A percentile compares a stretch with the other conserved stretches of the same genome.
These are phyloP conservation scores for Cyclotella sp. DNA, from an alignment of 108 stramenopile genomes.

Conservation along the genomic window DNA sequence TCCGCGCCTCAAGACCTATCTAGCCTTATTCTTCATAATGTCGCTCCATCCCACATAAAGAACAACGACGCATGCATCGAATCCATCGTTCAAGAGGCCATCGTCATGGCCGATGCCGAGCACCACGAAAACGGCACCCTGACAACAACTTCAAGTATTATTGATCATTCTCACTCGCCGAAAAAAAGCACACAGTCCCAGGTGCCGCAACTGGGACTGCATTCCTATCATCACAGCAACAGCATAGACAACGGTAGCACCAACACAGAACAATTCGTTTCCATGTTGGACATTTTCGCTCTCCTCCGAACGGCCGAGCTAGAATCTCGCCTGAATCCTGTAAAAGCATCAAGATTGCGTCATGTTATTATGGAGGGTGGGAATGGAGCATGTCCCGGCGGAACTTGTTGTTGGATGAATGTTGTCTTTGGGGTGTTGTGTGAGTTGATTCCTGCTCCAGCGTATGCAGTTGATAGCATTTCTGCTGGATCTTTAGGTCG, in stretches of 20 bases:
- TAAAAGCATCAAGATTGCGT: neutral
- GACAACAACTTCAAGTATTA: neutral
- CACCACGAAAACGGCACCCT: neutral
- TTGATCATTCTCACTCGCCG: neutral
- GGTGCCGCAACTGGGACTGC: neutral
- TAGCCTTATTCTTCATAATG: neutral
- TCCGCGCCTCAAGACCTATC: too few species aligned
- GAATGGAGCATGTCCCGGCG: neutral
- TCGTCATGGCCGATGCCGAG: neutral
- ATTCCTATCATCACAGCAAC: neutral
- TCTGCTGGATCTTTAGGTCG: too few species aligned
- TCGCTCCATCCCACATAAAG: neutral
- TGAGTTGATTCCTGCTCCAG: slow-evolving; percentile 10
- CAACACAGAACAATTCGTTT: neutral
- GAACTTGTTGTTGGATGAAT: slow-evolving; percentile 10
- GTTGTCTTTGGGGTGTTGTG: slow-evolving; percentile 5
- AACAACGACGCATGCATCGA: neutral
- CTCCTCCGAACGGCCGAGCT: slow-evolving; percentile 2
- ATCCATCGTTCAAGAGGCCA: slow-evolving; percentile 1
- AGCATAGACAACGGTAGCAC: neutral
- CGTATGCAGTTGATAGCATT: neutral
- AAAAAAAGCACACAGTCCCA: too few species aligned
- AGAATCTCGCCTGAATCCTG: slow-evolving; percentile 2
- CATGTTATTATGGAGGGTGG: slow-evolving; percentile 3
- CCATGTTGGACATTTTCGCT: neutral